Evolutionary conservation across 2,329 filamentous ascomycete genomes (phyloP), one percentile per base, ranked within the genome.

Genomic region (Fusarium nelsonii): DNA sequence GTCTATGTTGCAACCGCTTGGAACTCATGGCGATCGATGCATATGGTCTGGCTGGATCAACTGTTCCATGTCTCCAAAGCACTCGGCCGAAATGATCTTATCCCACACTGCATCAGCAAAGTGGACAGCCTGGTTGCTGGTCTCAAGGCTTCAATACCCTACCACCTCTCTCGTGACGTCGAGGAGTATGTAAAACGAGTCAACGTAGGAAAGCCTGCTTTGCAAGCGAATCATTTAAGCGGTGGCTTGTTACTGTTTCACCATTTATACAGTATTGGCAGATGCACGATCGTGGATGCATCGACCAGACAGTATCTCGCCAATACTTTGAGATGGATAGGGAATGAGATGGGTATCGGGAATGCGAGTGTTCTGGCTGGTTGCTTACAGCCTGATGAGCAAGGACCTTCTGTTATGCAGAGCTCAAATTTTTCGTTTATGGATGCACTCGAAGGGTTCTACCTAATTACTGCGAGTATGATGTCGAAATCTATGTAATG

Each of bases 401-500:
- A 55, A 23, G 57, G 57, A n/a, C 57, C 37, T 32, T 63, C 59
- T 2, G 34, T 20, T 11, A 30, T 62, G 28, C 59, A 63, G 28
- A 55, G 12, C 15, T 63, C 57, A 5, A 18, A 8, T 6, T 28
- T 62, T 3, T n/a, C 46, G 1, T 63, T 63, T 6, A 23, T 63
- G 12, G 59, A 63, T 34, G 58, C 48, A 8, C 57, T 63, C 6
- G 59, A 63, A n/a, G 59, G 59, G 6, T 59, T 62, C 34, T 63
- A 62, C 3, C 18, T 63, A 4, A 63, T 63, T 2, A 63, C 57
- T 1, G 59, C 59, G 2, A 63, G 59, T 6, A 63, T 63, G 59
- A 46, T 62, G 57, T 20, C 60, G 14, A 40, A 62, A 20, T 58
- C 58, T 5, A 14, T 6, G 45, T 30, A 18, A 30, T 1, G 1